Evolutionary conservation across 108 stramenopile genomes (phyloP).

Genomic region (Cyclotella distinguenda): DNA sequence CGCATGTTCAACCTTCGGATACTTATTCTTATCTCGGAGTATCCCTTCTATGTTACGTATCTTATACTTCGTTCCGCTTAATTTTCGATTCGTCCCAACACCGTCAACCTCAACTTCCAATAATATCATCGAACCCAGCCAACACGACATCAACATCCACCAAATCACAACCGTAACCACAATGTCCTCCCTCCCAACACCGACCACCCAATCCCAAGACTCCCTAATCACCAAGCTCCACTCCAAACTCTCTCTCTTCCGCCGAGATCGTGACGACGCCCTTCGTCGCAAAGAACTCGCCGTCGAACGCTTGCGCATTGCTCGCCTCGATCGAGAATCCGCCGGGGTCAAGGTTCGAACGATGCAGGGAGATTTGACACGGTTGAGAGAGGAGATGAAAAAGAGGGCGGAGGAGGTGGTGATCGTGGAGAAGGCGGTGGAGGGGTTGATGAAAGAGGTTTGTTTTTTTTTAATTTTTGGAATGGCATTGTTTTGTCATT

Average conservation of each 20-base stretch:
- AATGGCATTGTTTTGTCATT: not conserved
- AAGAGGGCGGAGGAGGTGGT: conserved; percentile 10
- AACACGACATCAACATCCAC: too few relatives aligned
- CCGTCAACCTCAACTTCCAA: too few relatives aligned
- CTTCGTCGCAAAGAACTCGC: conserved; percentile 34
- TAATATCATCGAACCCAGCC: too few relatives aligned
- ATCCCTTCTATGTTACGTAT: too few relatives aligned
- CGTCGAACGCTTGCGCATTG: conserved; percentile 36
- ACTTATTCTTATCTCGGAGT: too few relatives aligned
- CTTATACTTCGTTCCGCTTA: too few relatives aligned
- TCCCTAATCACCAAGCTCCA: conserved; percentile 33
- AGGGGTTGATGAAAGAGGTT: conserved; percentile 26
- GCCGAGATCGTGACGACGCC: conserved; percentile 39
- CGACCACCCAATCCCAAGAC: too few relatives aligned
- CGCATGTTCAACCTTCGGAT: too few relatives aligned
- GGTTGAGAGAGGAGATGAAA: conserved; percentile 14
- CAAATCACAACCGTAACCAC: too few relatives aligned
- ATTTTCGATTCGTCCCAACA: too few relatives aligned
- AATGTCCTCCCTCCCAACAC: too few relatives aligned
- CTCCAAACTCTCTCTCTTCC: conserved; percentile 32
- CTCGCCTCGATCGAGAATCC: conserved; percentile 27
- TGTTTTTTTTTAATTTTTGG: not conserved
- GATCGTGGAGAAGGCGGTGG: conserved; percentile 16
- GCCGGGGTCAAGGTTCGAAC: conserved; percentile 19
- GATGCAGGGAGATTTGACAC: conserved; percentile 15